Percentiles rank a stretch among this genome's conserved stretches.
phyloP scores from a whole-genome alignment of 148 eudicot species.

The Salicornia ramosissima region DNA sequence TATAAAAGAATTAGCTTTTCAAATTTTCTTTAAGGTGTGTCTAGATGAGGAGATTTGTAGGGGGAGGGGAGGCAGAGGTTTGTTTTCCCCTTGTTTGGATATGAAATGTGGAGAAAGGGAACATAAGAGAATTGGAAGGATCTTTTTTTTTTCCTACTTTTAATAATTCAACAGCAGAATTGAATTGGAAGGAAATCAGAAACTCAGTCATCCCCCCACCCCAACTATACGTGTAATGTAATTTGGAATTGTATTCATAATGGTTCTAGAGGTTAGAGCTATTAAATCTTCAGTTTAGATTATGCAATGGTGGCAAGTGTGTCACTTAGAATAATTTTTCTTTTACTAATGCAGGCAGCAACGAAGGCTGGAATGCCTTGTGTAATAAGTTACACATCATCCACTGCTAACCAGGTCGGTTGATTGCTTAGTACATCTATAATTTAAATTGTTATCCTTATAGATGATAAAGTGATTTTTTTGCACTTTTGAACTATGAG shows the following conservation, averaged over 20 bases:
- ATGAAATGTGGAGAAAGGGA: neutral
- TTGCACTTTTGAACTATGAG: neutral
- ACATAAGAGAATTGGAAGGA: neutral
- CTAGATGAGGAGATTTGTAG: no score
- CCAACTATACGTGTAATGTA: neutral
- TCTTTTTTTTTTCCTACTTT: neutral
- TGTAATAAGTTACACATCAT: conserved; percentile 72
- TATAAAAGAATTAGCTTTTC: no score
- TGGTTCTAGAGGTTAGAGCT: neutral
- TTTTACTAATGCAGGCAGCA: conserved; percentile 62
- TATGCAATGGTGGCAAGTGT: neutral
- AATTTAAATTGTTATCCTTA: neutral
- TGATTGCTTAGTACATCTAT: neutral
- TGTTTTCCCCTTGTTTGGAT: neutral
- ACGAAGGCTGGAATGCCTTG: conserved; percentile 92
- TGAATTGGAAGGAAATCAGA: neutral
- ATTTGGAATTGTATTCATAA: neutral
- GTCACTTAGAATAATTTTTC: neutral
- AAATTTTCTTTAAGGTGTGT: no score
- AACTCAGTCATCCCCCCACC: neutral
- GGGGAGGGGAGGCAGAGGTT: no score
- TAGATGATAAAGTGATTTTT: neutral
- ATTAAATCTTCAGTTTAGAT: neutral
- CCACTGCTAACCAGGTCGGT: conserved; percentile 80
- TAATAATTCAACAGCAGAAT: neutral